Percentiles rank a stretch among this genome's conserved stretches.
Evolutionary conservation across 2,329 filamentous ascomycete species (phyloP).

Genomic region (Claviceps monticola): DNA sequence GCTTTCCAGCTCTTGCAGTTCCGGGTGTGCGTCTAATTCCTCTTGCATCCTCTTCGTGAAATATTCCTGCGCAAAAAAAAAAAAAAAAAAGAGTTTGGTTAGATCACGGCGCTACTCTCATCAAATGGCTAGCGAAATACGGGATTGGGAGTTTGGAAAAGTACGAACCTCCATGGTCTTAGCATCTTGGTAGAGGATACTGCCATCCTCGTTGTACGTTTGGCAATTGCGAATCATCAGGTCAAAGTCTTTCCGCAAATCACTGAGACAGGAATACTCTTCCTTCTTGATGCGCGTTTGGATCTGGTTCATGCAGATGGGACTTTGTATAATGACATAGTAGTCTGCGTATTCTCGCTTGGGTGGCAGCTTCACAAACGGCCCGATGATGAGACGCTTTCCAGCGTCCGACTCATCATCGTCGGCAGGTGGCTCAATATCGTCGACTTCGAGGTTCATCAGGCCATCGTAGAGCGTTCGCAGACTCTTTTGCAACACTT

Average conservation of each 20-base stretch:
- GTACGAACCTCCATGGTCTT: slow-evolving; percentile 74
- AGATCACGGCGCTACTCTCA: background rate
- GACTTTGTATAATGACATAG: slow-evolving; percentile 81
- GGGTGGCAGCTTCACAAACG: slow-evolving; percentile 82
- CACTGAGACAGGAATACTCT: slow-evolving; percentile 70
- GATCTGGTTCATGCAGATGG: slow-evolving; percentile 94
- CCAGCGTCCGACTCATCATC: slow-evolving; percentile 44
- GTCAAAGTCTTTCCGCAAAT: slow-evolving; percentile 70
- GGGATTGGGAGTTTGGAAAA: background rate
- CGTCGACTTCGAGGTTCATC: slow-evolving; percentile 73
- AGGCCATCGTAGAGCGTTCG: slow-evolving; percentile 64
- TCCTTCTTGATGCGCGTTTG: slow-evolving; percentile 91
- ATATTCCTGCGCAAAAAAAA: slow-evolving; percentile 30
- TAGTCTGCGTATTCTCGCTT: slow-evolving; percentile 89
- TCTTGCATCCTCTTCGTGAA: slow-evolving; percentile 41
- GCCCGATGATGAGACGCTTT: slow-evolving; percentile 77
- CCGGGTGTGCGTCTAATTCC: slow-evolving; percentile 38
- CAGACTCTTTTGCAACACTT: slow-evolving; percentile 65
- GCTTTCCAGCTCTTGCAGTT: slow-evolving; percentile 42
- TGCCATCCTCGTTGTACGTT: slow-evolving; percentile 93
- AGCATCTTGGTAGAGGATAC: slow-evolving; percentile 81
- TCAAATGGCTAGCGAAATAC: background rate
- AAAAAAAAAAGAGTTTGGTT: background rate
- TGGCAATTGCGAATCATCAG: slow-evolving; percentile 82
- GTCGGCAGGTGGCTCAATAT: slow-evolving; percentile 41